Conservation (phyloP, 306 rosid genomes). For the Psophocarpus tetragonolobus region DNA sequence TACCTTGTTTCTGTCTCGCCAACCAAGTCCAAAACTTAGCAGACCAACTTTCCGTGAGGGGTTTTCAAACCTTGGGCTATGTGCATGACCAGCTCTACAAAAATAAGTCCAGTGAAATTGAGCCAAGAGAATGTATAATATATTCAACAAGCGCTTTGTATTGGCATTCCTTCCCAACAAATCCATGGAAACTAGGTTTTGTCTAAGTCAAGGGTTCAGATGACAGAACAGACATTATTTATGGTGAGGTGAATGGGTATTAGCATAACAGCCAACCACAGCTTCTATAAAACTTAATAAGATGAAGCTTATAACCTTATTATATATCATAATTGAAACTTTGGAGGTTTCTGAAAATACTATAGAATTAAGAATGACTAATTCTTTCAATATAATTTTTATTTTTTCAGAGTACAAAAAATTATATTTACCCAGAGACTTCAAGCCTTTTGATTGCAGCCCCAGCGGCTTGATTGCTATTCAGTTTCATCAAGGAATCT, state of each 20-base stretch:
- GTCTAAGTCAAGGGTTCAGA: conserved; percentile 12
- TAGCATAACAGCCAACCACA: background rate
- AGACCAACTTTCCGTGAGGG: conserved; percentile 58
- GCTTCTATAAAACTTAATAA: background rate
- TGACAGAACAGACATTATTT: conserved; percentile 9
- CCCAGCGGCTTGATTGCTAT: conserved; percentile 14
- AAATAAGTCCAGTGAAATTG: conserved; percentile 38
- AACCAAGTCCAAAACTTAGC: conserved; percentile 81
- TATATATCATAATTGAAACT: background rate
- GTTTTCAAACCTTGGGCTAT: conserved; percentile 47
- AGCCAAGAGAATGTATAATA: conserved; percentile 15
- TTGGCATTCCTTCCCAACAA: conserved; percentile 17
- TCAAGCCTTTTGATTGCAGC: conserved; percentile 24
- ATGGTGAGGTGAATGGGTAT: background rate
- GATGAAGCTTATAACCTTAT: conserved; percentile 6
- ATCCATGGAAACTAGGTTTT: background rate
- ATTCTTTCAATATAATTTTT: background rate
- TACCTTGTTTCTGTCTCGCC: conserved; percentile 95
- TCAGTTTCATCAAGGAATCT: conserved; percentile 23
- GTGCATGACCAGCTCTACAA: conserved; percentile 48
- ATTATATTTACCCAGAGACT: conserved; percentile 9
- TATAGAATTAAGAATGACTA: background rate
- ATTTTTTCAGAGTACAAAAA: conserved; percentile 5
- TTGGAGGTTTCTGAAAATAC: conserved; percentile 10
- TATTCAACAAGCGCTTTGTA: conserved; percentile 24